Conservation (phyloP, 345 rosid species). For the Diplotaxis tenuifolia region DNA sequence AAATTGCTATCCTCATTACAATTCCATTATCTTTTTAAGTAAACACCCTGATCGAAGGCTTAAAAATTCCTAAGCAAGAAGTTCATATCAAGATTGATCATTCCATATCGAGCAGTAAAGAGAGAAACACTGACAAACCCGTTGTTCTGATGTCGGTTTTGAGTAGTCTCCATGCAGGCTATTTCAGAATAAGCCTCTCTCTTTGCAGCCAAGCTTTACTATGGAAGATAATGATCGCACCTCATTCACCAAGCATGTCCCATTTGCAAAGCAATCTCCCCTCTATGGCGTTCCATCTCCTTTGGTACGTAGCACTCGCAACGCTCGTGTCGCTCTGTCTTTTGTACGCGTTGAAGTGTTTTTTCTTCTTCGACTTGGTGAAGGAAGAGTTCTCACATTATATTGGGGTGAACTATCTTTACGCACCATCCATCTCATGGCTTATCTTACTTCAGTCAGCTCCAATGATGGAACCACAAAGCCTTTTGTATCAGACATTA, state of each 20-base stretch:
- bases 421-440: conserved; percentile 65
- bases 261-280: conserved; percentile 38
- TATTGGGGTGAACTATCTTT: conserved; percentile 63
- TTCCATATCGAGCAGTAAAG: background rate
- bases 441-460: conserved; percentile 70
- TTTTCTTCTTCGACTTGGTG: conserved; percentile 42
- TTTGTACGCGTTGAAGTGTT: conserved; percentile 43
- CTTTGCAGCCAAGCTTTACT: conserved; percentile 51
- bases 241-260: conserved; percentile 27
- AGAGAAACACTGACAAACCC: conserved; percentile 22
- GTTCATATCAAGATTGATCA: conserved; percentile 25
- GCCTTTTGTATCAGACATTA: conserved; percentile 27
- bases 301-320: conserved; percentile 48
- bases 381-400: conserved; percentile 52
- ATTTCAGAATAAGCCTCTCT: conserved; percentile 56
- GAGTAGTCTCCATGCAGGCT: conserved; percentile 49
- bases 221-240: conserved; percentile 47
- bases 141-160: conserved; percentile 28
- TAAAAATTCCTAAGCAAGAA: conserved; percentile 15
- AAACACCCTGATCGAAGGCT: conserved; percentile 23
- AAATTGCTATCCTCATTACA: conserved; percentile 13
- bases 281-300: conserved; percentile 39
- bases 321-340: conserved; percentile 40
- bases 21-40: conserved; percentile 19
- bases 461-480: conserved; percentile 22